Evolutionary conservation across 2,329 filamentous ascomycete species (phyloP), one percentile per base, ranked within the genome.

Genomic region (Ceratocystiopsis brevicomis): DNA sequence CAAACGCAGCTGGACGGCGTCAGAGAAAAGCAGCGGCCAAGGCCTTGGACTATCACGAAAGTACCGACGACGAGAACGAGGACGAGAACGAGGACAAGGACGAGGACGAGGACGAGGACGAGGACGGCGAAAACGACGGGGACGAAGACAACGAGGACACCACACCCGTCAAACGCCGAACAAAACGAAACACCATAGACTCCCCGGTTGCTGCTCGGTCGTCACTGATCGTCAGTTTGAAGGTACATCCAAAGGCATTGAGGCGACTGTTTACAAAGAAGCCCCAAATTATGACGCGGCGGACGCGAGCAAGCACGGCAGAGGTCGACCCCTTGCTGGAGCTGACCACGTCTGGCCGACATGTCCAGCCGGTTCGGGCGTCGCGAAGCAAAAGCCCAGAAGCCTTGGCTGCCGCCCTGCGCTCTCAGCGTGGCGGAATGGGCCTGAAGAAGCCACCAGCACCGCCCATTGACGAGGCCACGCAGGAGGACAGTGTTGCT

Each of bases 321-420:
- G 71, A 75, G 39, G 61, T 62, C 0, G 67, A 69, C 38, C 64
- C n/a, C n/a, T n/a, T 76, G 8, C 55, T 76, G 5, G 71, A 77
- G 51, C 59, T 78, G 14, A 70, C 73, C 6, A 70, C 64, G 50
- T 78, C 74, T 9, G 75, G 74, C n/a, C 67, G 63, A 45, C 73
- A 78, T 49, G 67, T 65, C 17, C 62, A 63, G 37, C 54, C 62
- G 2, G 59, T 66, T 30, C 62, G 68, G 36, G 60, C 60, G 16
- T 66, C 67, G 37, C 71, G 70, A 44, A 76, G 71, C 50, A 65
- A 61, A 50, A 76, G 70, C 47, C 73, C 74, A 0, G 73, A 78
- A 48, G 53, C 58, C 14, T 63, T 65, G 25, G 56, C 49, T 11
- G 60, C 57, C 3, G 43, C 40, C 33, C 10, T 8, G 40, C 40